Conservation (phyloP, 2,329 filamentous ascomycete genomes). For the Diplodia sapinea region DNA sequence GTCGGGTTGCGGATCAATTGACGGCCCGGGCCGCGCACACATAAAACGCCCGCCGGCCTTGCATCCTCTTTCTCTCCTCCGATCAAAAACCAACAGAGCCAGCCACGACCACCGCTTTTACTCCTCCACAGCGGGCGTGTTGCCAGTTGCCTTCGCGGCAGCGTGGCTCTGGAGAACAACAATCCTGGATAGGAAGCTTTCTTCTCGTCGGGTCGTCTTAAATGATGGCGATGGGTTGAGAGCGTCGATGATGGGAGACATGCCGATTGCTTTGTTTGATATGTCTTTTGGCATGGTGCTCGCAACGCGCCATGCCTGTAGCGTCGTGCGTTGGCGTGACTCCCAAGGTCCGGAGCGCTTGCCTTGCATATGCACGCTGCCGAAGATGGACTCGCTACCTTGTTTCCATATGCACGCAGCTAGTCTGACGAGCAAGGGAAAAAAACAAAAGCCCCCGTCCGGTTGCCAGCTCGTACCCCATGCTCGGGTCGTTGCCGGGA, state of each 20-base stretch:
- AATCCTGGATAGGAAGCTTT: constrained; percentile 33
- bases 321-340: not conserved
- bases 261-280: not conserved
- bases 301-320: not conserved
- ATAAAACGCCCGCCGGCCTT: constrained; percentile 22
- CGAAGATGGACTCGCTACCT: not conserved
- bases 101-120: constrained; percentile 33
- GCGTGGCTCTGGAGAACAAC: constrained; percentile 32
- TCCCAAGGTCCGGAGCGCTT: too few species aligned
- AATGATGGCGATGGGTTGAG: constrained; percentile 31
- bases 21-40: constrained; percentile 19
- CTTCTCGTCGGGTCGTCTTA: constrained; percentile 31
- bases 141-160: constrained; percentile 31
- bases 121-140: constrained; percentile 32
- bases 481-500: not conserved
- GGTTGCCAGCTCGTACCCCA: not conserved
- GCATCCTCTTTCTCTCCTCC: constrained; percentile 23
- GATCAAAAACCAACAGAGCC: constrained; percentile 33
- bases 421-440: not conserved
- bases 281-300: not conserved
- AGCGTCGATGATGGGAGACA: constrained; percentile 33
- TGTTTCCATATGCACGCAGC: not conserved
- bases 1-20: constrained; percentile 10
- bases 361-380: constrained; percentile 8
- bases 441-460: not conserved